phyloP scores from a whole-genome alignment of 176 grass and related monocot species.

The Eremochloa ophiuroides region DNA sequence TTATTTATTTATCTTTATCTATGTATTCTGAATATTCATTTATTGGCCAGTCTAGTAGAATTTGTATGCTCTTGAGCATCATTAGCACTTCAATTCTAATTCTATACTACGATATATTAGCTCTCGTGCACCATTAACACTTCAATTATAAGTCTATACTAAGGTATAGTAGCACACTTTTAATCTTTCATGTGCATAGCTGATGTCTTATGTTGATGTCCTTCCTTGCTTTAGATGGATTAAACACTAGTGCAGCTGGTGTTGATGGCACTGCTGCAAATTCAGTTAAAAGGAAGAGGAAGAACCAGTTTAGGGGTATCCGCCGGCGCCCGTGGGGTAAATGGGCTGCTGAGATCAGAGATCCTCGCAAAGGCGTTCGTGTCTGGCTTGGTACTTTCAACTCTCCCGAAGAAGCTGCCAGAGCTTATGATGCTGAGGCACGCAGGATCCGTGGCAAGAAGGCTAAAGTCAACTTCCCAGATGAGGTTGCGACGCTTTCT shows the following conservation, averaged over 20 bases:
- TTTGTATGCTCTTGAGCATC: too few relatives aligned
- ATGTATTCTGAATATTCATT: background rate
- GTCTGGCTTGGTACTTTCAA: constrained; percentile 97
- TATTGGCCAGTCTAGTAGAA: background rate
- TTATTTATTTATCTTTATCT: background rate
- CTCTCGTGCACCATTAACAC: background rate
- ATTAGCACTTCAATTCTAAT: too few relatives aligned
- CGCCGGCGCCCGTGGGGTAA: constrained; percentile 92
- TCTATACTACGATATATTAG: too few relatives aligned
- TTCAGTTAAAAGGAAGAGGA: constrained; percentile 64
- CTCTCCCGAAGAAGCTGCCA: constrained; percentile 91
- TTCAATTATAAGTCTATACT: background rate
- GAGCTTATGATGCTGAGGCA: constrained; percentile 87
- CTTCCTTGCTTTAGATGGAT: constrained; percentile 31
- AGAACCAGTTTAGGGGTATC: constrained; percentile 90
- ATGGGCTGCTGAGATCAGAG: constrained; percentile 99
- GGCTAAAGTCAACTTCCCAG: constrained; percentile 94
- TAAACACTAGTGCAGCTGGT: constrained; percentile 14
- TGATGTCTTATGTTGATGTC: constrained; percentile 8
- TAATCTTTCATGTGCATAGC: background rate
- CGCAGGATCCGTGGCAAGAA: constrained; percentile 92
- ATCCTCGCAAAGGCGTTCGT: constrained; percentile 83
- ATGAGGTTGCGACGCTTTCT: constrained; percentile 29
- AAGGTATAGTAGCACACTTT: background rate
- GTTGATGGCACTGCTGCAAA: constrained; percentile 17